Conservation (phyloP, 2,329 filamentous ascomycete species). For the Aspergillus viridinutans region DNA sequence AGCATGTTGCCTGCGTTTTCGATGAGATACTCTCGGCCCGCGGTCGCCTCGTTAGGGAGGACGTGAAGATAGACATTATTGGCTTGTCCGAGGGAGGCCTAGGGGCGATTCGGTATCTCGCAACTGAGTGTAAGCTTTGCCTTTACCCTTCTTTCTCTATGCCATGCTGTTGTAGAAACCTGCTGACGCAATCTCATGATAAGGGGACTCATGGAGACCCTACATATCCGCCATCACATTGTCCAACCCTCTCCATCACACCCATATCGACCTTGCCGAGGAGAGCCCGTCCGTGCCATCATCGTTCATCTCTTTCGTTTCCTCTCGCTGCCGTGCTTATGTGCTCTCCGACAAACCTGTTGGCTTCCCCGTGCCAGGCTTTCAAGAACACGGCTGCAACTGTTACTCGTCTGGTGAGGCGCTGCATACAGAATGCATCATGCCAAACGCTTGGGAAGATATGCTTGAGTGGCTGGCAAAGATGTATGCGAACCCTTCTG, state of each 20-base stretch:
- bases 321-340: conserved; percentile 60
- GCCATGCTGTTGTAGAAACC: background rate
- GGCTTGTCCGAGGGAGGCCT: conserved; percentile 65
- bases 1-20: conserved; percentile 67
- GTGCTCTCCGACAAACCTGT: conserved; percentile 50
- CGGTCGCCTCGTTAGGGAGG: conserved; percentile 41
- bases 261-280: conserved; percentile 22
- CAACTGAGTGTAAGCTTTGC: conserved; percentile 48
- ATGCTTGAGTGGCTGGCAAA: conserved; percentile 61
- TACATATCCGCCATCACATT: conserved; percentile 40
- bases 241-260: conserved; percentile 34
- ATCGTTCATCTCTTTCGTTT: conserved; percentile 31
- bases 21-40: conserved; percentile 51
- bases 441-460: conserved; percentile 51
- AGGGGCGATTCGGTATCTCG: conserved; percentile 55
- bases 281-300: background rate
- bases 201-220: conserved; percentile 38
- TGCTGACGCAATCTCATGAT: conserved; percentile 1
- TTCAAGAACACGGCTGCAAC: conserved; percentile 58
- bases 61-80: conserved; percentile 64
- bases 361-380: conserved; percentile 52
- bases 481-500: conserved; percentile 46
- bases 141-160: background rate
- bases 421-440: conserved; percentile 57
- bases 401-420: conserved; percentile 65